Evolutionary conservation across 169 alveolate species (phyloP), one percentile per base, ranked within the genome.

Genomic region (Eimeria praecox): DNA sequence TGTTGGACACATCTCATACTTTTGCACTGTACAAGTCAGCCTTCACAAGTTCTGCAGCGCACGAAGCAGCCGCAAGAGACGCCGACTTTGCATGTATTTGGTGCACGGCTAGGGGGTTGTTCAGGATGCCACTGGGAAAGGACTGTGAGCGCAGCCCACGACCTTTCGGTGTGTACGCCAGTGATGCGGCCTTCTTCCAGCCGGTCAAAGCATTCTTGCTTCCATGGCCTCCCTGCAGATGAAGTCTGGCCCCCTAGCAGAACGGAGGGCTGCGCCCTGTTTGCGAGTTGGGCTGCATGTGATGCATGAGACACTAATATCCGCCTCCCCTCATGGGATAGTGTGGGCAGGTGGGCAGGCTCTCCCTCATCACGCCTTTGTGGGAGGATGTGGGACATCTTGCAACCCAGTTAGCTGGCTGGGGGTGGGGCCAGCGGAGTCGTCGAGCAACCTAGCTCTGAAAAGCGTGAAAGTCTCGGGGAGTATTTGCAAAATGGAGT

Each of bases 61-160:
- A 87, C 66, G 42, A 87, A 87, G 49, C 93, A 87, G 49, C 93
- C 93, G n/a, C 78, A 87, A 3, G 82, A 33, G n/a, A 40, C 52
- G 18, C 49, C 40, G 22, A 59, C 1, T 87, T 27, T 62, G 82
- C 93, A 59, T 22, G 46, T 46, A 14, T 35, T 64, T 62, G 44
- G 54, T n/a, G 2, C 82, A 0, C 16, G 33, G 77, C 20, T 33
- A 24, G 49, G n/a, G 33, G 54, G 56, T 38, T 27, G 1, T 85
- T 46, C 92, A 30, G 80, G 93, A 16, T 10, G 66, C 52, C 18
- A 46, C 18, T 44, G 38, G 2, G 93, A 30, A 33, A 62, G 69
- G 42, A 42, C 46, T 27, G 78, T 87, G 46, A 87, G 82, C 8
- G 62, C 42, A 44, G 73, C 82, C 93, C 93, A 87, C 9, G 93